These are phyloP conservation scores for Emmonsiellopsis sp. DNA, from an alignment of 2,329 filamentous ascomycete species.

Conservation along the genomic window DNA sequence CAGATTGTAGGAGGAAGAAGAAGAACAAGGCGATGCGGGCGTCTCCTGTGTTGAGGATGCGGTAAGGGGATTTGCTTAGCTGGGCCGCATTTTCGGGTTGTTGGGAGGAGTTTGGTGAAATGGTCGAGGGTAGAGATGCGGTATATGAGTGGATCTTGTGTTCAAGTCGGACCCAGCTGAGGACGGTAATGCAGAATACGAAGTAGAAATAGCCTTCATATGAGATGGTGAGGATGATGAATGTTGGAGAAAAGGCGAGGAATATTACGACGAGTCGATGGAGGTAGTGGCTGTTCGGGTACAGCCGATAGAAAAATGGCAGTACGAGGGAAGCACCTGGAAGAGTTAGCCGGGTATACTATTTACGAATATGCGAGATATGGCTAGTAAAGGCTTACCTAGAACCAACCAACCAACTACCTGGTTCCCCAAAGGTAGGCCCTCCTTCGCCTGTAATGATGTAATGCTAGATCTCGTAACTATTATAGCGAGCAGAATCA, in stretches of 20 bases:
- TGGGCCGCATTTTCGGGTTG: constrained; percentile 16
- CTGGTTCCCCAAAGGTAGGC: constrained; percentile 80
- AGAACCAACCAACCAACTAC: constrained; percentile 74
- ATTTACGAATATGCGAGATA: constrained; percentile 5
- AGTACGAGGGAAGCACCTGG: constrained; percentile 64
- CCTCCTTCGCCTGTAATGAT: constrained; percentile 74
- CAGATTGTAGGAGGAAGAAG: constrained; percentile 86
- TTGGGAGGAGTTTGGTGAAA: constrained; percentile 5
- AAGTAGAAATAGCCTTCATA: constrained; percentile 97
- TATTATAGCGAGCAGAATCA: constrained; percentile 70
- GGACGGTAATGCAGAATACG: constrained; percentile 69
- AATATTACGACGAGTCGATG: constrained; percentile 84
- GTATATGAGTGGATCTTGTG: constrained; percentile 55
- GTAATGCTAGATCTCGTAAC: constrained; percentile 80
- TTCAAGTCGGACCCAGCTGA: constrained; percentile 89
- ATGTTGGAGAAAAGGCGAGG: constrained; percentile 82
- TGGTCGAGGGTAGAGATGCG: constrained; percentile 12
- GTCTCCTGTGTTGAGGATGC: constrained; percentile 70
- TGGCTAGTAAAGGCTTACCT: constrained; percentile 39
- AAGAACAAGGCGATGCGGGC: constrained; percentile 87
- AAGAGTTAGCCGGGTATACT: constrained; percentile 10
- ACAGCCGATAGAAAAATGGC: constrained; percentile 70
- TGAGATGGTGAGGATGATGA: constrained; percentile 92
- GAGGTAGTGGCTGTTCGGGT: constrained; percentile 78
- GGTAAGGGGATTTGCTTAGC: constrained; percentile 33